Evolutionary conservation across 345 rosid genomes (phyloP).

Genomic region (Punica granatum): DNA sequence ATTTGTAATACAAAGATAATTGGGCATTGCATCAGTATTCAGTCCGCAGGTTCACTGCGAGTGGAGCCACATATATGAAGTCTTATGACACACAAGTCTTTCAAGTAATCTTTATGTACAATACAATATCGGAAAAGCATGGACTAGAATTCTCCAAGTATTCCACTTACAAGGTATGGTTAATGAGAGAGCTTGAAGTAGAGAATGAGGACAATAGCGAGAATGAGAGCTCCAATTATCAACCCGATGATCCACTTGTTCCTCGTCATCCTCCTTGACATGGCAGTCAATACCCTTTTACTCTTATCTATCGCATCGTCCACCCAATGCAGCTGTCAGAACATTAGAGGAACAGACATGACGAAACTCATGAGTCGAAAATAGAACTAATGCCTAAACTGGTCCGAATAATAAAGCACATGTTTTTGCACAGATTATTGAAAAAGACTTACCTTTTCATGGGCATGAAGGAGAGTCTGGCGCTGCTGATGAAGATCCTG

Average conservation of each 20-base stretch:
- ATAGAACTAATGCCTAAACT: background rate
- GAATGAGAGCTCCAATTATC: constrained; percentile 53
- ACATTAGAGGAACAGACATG: background rate
- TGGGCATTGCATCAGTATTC: background rate
- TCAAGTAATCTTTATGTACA: background rate
- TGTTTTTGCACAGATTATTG: background rate
- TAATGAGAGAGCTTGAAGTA: constrained; percentile 42
- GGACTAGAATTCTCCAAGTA: no score
- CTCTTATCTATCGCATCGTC: constrained; percentile 89
- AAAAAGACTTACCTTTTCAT: constrained; percentile 42
- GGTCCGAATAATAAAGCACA: background rate
- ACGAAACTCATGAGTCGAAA: background rate
- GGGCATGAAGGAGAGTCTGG: constrained; percentile 78
- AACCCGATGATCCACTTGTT: constrained; percentile 68
- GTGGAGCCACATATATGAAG: background rate
- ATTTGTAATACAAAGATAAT: no score
- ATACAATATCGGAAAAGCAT: no score
- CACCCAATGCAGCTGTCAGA: constrained; percentile 65
- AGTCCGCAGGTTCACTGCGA: background rate
- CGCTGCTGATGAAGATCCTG: constrained; percentile 88
- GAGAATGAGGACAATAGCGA: constrained; percentile 55
- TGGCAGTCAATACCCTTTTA: constrained; percentile 56
- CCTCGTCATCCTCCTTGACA: constrained; percentile 71
- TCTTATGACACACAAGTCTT: background rate
- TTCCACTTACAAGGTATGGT: background rate